Percentiles rank a stretch among this genome's conserved stretches.
phyloP scores from a whole-genome alignment of 1,139 yeast genomes.

The Barnettozyma hawaiiensis region DNA sequence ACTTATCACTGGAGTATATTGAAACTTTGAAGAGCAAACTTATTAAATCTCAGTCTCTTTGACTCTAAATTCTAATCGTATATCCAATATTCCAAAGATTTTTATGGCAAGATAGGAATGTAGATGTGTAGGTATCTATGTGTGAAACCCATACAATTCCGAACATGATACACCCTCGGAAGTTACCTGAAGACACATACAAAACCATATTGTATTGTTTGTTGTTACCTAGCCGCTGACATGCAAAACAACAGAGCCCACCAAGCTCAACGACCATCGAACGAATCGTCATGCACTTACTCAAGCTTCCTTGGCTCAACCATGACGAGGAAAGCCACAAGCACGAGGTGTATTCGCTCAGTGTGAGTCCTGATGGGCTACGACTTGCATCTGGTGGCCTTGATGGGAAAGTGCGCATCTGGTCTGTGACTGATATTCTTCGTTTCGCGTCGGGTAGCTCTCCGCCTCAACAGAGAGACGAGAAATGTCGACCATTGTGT shows the following conservation, averaged over 20 bases:
- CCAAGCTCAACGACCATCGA: background rate
- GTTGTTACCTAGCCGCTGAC: too few species aligned
- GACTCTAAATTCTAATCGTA: background rate
- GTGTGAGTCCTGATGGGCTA: constrained; percentile 74
- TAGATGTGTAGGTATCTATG: too few species aligned
- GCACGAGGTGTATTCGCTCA: constrained; percentile 81
- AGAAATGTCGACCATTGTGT: constrained; percentile 55
- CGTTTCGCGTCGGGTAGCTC: constrained; percentile 26
- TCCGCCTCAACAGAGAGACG: constrained; percentile 25
- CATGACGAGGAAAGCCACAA: constrained; percentile 75
- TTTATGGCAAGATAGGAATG: too few species aligned
- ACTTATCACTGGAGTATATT: constrained; percentile 44
- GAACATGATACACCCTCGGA: too few species aligned
- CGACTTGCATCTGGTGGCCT: constrained; percentile 92
- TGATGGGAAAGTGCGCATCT: constrained; percentile 87
- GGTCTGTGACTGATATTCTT: constrained; percentile 66
- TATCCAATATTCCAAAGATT: too few species aligned
- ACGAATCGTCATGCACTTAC: constrained; percentile 49
- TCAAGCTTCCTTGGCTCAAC: constrained; percentile 82
- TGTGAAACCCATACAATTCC: too few species aligned
- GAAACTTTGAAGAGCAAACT: constrained; percentile 45
- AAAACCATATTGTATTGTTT: too few species aligned
- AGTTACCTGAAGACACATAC: too few species aligned
- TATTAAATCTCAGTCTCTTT: constrained; percentile 23
- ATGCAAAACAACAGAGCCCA: background rate